Evolutionary conservation across 2,329 filamentous ascomycete species (phyloP).

Genomic region (Ophiostoma australiae): DNA sequence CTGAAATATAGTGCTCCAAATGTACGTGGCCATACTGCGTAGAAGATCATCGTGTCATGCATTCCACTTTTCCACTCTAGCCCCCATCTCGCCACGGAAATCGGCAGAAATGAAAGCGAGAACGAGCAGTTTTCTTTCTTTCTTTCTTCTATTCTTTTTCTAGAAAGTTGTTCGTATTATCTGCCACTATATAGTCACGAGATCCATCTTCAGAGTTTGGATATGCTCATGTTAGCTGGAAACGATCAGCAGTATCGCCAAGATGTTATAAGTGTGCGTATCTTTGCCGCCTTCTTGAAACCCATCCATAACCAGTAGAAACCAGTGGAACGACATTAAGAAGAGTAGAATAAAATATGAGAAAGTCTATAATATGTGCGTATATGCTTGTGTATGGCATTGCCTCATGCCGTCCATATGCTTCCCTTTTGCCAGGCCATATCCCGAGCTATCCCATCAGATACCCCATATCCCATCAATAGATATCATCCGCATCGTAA

Average conservation of each 20-base stretch:
- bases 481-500: neutral
- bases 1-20: neutral
- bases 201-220: neutral
- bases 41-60: neutral
- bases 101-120: neutral
- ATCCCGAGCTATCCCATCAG: neutral
- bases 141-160: neutral
- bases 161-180: neutral
- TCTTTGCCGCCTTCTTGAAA: no score
- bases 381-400: neutral
- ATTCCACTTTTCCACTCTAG: neutral
- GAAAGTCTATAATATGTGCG: constrained; percentile 2
- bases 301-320: neutral
- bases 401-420: neutral
- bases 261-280: neutral
- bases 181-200: neutral
- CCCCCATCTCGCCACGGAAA: neutral
- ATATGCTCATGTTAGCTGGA: neutral
- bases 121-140: neutral
- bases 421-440: neutral
- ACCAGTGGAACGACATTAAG: neutral
- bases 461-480: neutral
- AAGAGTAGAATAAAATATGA: neutral
- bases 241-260: neutral
- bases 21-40: neutral